Evolutionary conservation across 208 protist genomes (phyloP).

Genomic region (Acanthamoeba healyi): DNA sequence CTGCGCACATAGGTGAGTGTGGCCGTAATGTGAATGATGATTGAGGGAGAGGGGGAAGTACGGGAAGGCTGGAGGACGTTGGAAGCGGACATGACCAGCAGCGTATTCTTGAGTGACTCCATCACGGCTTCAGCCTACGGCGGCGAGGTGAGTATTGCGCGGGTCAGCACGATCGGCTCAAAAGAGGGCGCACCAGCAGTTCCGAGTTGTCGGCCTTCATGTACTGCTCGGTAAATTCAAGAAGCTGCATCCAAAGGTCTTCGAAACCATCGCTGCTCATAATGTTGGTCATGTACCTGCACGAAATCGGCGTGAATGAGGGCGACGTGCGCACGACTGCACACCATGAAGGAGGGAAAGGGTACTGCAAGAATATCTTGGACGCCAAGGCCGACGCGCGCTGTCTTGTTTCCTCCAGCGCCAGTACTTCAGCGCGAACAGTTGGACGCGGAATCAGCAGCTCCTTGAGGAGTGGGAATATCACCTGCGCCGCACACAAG

Average conservation of each 20-base stretch:
- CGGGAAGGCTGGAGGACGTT: slow-evolving; percentile 74
- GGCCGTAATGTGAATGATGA: too few species aligned
- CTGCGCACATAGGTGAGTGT: too few species aligned
- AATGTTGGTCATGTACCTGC: slow-evolving; percentile 79
- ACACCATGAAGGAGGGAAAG: neutral
- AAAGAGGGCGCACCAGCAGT: slow-evolving; percentile 47
- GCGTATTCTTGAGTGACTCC: slow-evolving; percentile 89
- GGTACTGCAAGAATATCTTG: slow-evolving; percentile 73
- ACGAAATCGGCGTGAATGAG: slow-evolving; percentile 76
- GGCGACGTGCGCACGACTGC: slow-evolving; percentile 44
- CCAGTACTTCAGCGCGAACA: neutral
- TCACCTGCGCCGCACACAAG: slow-evolving; percentile 24
- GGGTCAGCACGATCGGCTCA: neutral
- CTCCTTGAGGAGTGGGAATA: slow-evolving; percentile 74
- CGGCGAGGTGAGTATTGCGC: too few species aligned
- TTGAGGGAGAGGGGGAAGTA: neutral
- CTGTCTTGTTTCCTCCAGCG: slow-evolving; percentile 73
- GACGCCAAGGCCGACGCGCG: slow-evolving; percentile 63
- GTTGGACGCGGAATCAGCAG: slow-evolving; percentile 18
- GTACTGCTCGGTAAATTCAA: slow-evolving; percentile 75
- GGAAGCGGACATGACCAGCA: slow-evolving; percentile 86
- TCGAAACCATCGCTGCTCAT: slow-evolving; percentile 69
- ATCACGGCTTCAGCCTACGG: slow-evolving; percentile 83
- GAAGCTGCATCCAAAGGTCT: slow-evolving; percentile 77
- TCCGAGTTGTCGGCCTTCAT: slow-evolving; percentile 82